Percentiles rank a stretch among this genome's conserved stretches.
phyloP scores from a whole-genome alignment of 1,139 yeast genomes.

The Pneumocystis jirovecii region DNA sequence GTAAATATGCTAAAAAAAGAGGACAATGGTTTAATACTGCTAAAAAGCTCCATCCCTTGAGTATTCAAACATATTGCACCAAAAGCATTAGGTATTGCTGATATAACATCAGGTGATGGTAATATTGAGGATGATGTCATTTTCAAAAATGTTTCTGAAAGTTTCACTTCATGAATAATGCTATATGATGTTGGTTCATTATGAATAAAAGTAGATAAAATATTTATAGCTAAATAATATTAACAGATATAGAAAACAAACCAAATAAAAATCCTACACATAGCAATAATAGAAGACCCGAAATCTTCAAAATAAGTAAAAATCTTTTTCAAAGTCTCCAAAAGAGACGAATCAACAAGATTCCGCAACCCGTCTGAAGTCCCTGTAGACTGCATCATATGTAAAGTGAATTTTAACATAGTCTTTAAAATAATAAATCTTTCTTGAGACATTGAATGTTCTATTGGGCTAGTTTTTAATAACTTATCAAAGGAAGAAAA shows the following conservation, averaged over 20 bases:
- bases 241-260: neutral
- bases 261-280: neutral
- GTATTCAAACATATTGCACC: slow-evolving; percentile 74
- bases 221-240: slow-evolving; percentile 37
- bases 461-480: slow-evolving; percentile 27
- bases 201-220: slow-evolving; percentile 60
- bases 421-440: slow-evolving; percentile 37
- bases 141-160: slow-evolving; percentile 49
- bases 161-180: slow-evolving; percentile 63
- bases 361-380: slow-evolving; percentile 71
- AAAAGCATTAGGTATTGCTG: slow-evolving; percentile 57
- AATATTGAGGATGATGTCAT: slow-evolving; percentile 36
- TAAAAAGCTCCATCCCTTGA: slow-evolving; percentile 50
- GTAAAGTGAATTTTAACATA: slow-evolving; percentile 46
- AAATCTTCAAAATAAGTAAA: slow-evolving; percentile 44
- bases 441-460: slow-evolving; percentile 46
- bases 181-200: slow-evolving; percentile 85
- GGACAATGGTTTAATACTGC: slow-evolving; percentile 33
- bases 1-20: slow-evolving; percentile 40
- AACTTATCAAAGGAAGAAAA: slow-evolving; percentile 34
- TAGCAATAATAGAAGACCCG: slow-evolving; percentile 53
- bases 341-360: slow-evolving; percentile 66
- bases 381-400: slow-evolving; percentile 53
- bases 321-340: slow-evolving; percentile 46
- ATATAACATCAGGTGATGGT: slow-evolving; percentile 41